Conservation (phyloP, 1,139 yeast species). For the Candida sp. region DNA sequence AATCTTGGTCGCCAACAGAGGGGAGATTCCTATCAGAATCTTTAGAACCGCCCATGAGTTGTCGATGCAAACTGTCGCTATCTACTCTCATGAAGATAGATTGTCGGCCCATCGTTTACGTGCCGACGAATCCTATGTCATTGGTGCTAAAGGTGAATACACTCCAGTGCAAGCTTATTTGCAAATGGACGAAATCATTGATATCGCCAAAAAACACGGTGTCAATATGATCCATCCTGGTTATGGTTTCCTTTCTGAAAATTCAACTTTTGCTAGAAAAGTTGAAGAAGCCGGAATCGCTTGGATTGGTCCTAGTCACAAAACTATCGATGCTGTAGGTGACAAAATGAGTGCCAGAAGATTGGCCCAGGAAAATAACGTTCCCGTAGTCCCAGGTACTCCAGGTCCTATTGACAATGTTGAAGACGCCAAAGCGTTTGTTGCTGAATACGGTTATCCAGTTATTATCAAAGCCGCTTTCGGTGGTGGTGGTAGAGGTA, state of each 20-base stretch:
- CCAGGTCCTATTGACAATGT: conserved; percentile 91
- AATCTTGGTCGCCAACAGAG: conserved; percentile 91
- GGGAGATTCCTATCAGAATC: conserved; percentile 87
- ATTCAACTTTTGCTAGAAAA: conserved; percentile 90
- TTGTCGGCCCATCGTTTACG: conserved; percentile 92
- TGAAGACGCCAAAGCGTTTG: conserved; percentile 77
- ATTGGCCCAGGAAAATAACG: conserved; percentile 76
- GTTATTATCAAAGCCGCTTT: conserved; percentile 98
- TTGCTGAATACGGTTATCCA: conserved; percentile 83
- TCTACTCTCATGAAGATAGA: conserved; percentile 95
- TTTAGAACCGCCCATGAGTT: conserved; percentile 98
- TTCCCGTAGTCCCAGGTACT: conserved; percentile 97
- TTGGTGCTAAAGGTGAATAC: conserved; percentile 85
- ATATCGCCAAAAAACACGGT: conserved; percentile 80
- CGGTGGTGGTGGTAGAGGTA: conserved; percentile 99
- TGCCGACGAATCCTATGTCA: conserved; percentile 90
- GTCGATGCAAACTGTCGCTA: conserved; percentile 96
- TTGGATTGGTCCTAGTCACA: conserved; percentile 94
- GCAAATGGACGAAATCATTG: conserved; percentile 93
- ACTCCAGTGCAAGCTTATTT: conserved; percentile 96
- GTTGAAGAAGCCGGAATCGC: conserved; percentile 90
- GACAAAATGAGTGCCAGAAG: conserved; percentile 95
- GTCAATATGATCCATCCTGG: conserved; percentile 99
- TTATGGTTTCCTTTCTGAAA: conserved; percentile 93
- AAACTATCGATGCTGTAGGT: conserved; percentile 94